These are phyloP conservation scores for Magnusiomyces suaveolens DNA, from an alignment of 1,139 yeast genomes.

Conservation along the genomic window DNA sequence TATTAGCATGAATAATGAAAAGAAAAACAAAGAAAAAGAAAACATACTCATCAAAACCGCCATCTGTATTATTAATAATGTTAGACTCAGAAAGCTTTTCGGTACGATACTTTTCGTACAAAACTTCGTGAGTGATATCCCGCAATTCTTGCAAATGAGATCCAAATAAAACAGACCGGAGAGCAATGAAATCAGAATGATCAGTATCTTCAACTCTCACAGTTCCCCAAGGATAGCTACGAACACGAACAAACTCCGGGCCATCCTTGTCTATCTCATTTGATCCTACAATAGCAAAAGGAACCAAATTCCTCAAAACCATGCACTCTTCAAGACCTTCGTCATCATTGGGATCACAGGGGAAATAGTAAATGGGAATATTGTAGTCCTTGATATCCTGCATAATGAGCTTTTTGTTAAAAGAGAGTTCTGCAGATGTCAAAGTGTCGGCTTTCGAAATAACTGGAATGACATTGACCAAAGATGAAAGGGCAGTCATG, in stretches of 20 bases:
- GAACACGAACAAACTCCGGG: conserved; percentile 46
- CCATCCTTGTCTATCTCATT: conserved; percentile 23
- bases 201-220: conserved; percentile 69
- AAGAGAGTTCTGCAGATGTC: conserved; percentile 60
- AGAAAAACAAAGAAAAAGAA: too few species aligned
- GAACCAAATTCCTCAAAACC: conserved; percentile 63
- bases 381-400: conserved; percentile 68
- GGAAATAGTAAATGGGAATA: conserved; percentile 80
- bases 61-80: too few species aligned
- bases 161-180: conserved; percentile 75
- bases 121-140: conserved; percentile 83
- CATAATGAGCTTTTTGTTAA: conserved; percentile 53
- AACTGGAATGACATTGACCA: conserved; percentile 83
- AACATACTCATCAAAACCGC: background rate
- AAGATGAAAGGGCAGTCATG: conserved; percentile 64
- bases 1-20: too few species aligned
- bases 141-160: conserved; percentile 91
- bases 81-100: conserved; percentile 52
- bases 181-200: conserved; percentile 72
- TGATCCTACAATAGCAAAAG: conserved; percentile 79
- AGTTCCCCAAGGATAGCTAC: conserved; percentile 92
- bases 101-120: conserved; percentile 89
- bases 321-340: conserved; percentile 77
- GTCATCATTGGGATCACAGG: conserved; percentile 47
- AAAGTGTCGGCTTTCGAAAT: conserved; percentile 81